These are phyloP conservation scores for Lomentospora prolificans DNA, from an alignment of 2,329 filamentous ascomycete species.

Conservation along the genomic window DNA sequence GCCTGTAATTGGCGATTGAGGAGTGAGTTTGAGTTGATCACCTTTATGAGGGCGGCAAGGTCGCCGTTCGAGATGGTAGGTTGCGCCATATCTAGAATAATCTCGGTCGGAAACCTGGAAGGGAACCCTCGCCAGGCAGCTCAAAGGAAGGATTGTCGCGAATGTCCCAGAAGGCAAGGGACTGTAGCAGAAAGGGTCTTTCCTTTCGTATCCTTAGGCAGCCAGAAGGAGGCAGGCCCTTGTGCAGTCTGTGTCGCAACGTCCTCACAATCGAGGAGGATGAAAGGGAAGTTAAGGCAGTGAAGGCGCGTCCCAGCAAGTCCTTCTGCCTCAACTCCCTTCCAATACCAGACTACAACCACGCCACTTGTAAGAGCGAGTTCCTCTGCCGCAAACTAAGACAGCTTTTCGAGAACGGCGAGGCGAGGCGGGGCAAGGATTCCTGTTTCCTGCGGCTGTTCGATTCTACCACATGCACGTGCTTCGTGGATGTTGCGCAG, in stretches of 20 bases:
- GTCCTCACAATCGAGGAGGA: not conserved
- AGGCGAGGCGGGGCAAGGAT: no score
- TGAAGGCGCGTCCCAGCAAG: not conserved
- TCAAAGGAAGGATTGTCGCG: not conserved
- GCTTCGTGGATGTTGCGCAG: no score
- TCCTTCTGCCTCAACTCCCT: not conserved
- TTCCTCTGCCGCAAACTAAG: no score
- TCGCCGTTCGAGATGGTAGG: constrained; percentile 28
- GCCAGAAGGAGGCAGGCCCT: no score
- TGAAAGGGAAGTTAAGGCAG: not conserved
- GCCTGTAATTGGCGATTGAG: constrained; percentile 60
- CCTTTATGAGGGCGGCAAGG: constrained; percentile 32
- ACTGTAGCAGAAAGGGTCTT: constrained; percentile 4
- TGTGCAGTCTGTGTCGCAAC: no score
- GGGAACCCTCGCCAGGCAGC: no score
- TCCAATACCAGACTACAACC: not conserved
- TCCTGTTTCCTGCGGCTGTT: no score
- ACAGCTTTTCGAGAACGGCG: no score
- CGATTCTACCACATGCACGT: no score
- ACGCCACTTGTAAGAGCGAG: not conserved
- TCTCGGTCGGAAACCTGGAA: constrained; percentile 2
- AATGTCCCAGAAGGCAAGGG: not conserved
- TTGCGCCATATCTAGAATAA: constrained; percentile 12
- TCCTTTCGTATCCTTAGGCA: constrained; percentile 8
- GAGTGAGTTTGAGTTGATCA: constrained; percentile 32